Evolutionary conservation across 352 stramenopile species (phyloP).

Genomic region (Thalassiosira livingstoniorum): DNA sequence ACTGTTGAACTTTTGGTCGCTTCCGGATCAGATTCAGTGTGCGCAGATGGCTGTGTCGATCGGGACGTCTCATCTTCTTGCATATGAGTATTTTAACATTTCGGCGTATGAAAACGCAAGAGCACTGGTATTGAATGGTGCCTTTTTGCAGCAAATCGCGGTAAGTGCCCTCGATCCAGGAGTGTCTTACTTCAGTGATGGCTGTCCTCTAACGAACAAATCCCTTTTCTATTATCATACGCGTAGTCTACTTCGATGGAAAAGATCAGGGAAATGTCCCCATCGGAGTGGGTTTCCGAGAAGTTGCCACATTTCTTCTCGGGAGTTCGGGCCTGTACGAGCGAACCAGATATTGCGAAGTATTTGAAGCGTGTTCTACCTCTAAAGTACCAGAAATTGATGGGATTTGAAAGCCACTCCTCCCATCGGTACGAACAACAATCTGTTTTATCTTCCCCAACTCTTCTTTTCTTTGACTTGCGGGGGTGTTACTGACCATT

Average conservation of each 20-base stretch:
- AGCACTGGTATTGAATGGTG: constrained; percentile 44
- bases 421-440: too few species aligned
- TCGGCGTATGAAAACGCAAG: constrained; percentile 24
- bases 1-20: constrained; percentile 40
- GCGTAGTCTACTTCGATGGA: background rate
- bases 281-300: background rate
- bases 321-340: background rate
- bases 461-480: too few species aligned
- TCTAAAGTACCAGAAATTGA: constrained; percentile 19
- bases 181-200: background rate
- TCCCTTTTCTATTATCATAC: background rate
- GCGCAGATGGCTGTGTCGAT: constrained; percentile 25
- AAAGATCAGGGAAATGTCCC: background rate
- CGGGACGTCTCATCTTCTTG: constrained; percentile 30
- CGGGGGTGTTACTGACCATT: too few species aligned
- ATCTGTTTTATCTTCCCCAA: too few species aligned
- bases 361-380: background rate
- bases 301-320: background rate
- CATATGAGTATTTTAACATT: constrained; percentile 23
- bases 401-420: constrained; percentile 3
- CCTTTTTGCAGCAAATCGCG: constrained; percentile 49
- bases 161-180: constrained; percentile 18
- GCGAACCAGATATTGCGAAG: background rate
- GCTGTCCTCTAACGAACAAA: background rate
- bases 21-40: constrained; percentile 3